Base-by-base conservation (phyloP, 495 filamentous ascomycete species). In the Niebla homalea region DNA sequence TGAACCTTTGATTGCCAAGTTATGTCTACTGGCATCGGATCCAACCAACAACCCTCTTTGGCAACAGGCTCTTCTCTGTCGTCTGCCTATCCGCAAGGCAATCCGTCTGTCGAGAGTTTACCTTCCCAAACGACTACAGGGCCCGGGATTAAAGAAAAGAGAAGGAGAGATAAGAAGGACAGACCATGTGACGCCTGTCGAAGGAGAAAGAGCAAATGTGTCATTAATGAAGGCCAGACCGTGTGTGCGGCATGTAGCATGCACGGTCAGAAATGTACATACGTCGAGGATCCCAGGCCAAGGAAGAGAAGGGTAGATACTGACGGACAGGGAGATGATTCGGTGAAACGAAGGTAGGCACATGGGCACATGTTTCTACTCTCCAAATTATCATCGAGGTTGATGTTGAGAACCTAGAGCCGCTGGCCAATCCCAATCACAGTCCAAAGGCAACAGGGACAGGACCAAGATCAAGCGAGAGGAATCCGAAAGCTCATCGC, bases 121-220 rank as follows among this genome's bases (percentile, higher is more conserved):
- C 47, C 54, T 37, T 56, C 60, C 18, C 52, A 57, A 36, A 16
- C 59, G n/a, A 53, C 43, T 39, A 48, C 32, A 36, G 43, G 41
- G 26, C 38, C 25, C 26, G 43, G 20, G 22, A 36, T 29, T 15
- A 54, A 46, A 18, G 43, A 29, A 38, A 55, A 54, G 36, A 48
- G 37, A 39, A 41, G 52, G 32, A 51, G 61, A 43, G 62, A 56
- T 3, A 49, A 65, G 57, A 75, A 74, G 66, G 75, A 72, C 56
- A 72, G 57, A 62, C 76, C 66, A 12, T 83, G 80, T 65, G 85
- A 90, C 70, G 82, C 85, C 38, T 98, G 92, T 67, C 73, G 87
- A 50, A 77, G 79, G 65, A 73, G 89, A 61, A 88, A 89, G 65
- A 87, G 81, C 58, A 83, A 88, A 59, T 98, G 92, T 69, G 87